Evolutionary conservation across 1,284 basidiomycete species (phyloP), one percentile per base, ranked within the genome.

Genomic region (Sanghuangporus sanghuang): DNA sequence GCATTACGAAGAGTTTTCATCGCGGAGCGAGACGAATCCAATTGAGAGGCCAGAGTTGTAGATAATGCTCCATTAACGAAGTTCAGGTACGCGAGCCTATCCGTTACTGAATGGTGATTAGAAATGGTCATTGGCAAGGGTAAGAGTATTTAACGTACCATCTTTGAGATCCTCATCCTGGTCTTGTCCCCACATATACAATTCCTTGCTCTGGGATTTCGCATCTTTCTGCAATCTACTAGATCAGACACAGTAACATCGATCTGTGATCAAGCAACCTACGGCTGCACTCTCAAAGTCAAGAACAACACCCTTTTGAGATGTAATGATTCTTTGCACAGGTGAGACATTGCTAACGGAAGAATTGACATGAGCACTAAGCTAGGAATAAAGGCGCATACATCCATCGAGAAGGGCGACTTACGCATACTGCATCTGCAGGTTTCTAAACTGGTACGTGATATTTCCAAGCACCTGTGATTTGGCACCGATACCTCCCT

Each of bases 141-240:
- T 9, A 56, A 35, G 1, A 50, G 16, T 8, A 49, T 9, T 38
- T n/a, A n/a, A 67, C 79, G 60, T 64, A 87, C 90, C 89, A 77
- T 92, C 90, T 69, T 84, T 90, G 71, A 93, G 67, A 76, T 93
- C 90, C 36, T 81, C 78, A 2, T 75, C 73, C 68, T 92, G 86
- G 0, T 71, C 69, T 72, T 92, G 90, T 8, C 90, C 90, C 90
- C 90, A 93, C 38, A 81, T 83, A 68, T 90, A 93, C 40, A 92
- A 75, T 67, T 92, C 90, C 73, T 92, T 93, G 79, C 87, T 90
- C 70, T 87, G 84, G 0, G 82, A 76, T 71, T 91, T 87, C 6
- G 79, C 71, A 70, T 91, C 85, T 67, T 86, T 81, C 59, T 61
- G 21, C 14, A 7, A 40, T 39, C 11, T 23, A 36, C 21, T 16